These are phyloP conservation scores for Aeminium ludgeri DNA, from an alignment of 495 filamentous ascomycete genomes.

Conservation along the genomic window DNA sequence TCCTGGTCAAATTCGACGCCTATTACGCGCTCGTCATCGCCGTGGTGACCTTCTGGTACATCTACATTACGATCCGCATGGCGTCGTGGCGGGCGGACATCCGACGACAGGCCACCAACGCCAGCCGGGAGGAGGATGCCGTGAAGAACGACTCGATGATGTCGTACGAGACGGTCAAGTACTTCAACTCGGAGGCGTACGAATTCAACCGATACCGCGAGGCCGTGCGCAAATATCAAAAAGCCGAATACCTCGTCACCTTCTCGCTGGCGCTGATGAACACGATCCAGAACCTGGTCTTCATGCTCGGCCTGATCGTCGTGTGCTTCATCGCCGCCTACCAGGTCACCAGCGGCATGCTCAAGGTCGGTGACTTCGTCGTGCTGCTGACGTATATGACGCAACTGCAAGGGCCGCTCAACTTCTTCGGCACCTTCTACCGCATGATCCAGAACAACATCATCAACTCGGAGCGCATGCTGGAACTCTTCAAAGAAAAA, in stretches of 20 bases:
- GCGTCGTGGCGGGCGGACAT: slow-evolving; percentile 85
- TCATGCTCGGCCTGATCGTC: slow-evolving; percentile 74
- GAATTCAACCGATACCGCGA: slow-evolving; percentile 74
- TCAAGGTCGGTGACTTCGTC: slow-evolving; percentile 63
- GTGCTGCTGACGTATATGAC: slow-evolving; percentile 73
- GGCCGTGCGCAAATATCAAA: slow-evolving; percentile 68
- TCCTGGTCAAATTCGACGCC: slow-evolving; percentile 62
- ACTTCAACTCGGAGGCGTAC: slow-evolving; percentile 91
- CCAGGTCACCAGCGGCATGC: slow-evolving; percentile 60
- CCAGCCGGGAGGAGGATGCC: slow-evolving; percentile 83
- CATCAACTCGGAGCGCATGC: slow-evolving; percentile 89
- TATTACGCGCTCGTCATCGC: slow-evolving; percentile 86
- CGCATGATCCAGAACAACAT: slow-evolving; percentile 87
- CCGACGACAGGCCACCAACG: slow-evolving; percentile 82
- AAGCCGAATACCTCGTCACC: slow-evolving; percentile 71
- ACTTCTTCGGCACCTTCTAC: slow-evolving; percentile 98
- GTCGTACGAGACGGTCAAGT: slow-evolving; percentile 96
- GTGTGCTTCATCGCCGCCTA: slow-evolving; percentile 77
- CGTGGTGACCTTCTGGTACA: slow-evolving; percentile 86
- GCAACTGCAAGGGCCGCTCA: slow-evolving; percentile 81
- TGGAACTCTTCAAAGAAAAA: slow-evolving; percentile 88
- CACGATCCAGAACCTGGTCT: slow-evolving; percentile 80
- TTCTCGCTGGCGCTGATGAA: slow-evolving; percentile 87
- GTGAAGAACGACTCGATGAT: slow-evolving; percentile 98
- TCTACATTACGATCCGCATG: slow-evolving; percentile 90